Percentiles rank a stretch among this genome's conserved stretches.
Evolutionary conservation across 1,139 yeast species (phyloP).

Genomic region (Candida tetrigidarum): DNA sequence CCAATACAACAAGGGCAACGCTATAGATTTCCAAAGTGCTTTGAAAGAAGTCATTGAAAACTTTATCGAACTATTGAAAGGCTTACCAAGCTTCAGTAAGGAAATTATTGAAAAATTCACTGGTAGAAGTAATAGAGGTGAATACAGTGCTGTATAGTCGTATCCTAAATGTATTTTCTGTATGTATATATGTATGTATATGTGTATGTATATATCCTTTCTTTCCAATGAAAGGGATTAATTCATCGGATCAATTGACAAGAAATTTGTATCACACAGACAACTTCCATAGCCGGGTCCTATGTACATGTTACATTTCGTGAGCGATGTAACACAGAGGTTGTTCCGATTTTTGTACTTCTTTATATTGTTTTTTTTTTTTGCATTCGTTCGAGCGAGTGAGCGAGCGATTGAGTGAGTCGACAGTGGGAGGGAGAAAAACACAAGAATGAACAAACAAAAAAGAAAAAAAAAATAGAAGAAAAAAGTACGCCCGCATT

Average conservation of each 20-base stretch:
- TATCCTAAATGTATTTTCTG: neutral
- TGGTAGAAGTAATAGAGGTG: slow-evolving; percentile 58
- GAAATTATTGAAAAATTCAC: slow-evolving; percentile 75
- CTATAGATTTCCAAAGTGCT: slow-evolving; percentile 55
- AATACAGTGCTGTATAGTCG: slow-evolving; percentile 10
- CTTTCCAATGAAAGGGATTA: neutral
- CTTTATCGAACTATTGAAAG: slow-evolving; percentile 56
- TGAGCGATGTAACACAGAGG: too few relatives aligned
- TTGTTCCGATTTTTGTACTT: too few relatives aligned
- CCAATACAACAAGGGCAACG: slow-evolving; percentile 58
- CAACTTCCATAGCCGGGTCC: too few relatives aligned
- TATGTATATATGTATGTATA: slow-evolving; percentile 3
- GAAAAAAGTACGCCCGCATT: neutral
- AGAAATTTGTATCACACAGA: too few relatives aligned
- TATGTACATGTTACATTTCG: too few relatives aligned
- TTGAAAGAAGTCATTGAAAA: slow-evolving; percentile 77
- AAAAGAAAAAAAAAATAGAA: neutral
- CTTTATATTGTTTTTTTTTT: too few relatives aligned
- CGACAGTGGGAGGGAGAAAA: too few relatives aligned
- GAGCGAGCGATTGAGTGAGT: too few relatives aligned
- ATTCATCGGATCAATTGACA: neutral
- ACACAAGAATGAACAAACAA: neutral
- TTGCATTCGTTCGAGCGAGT: too few relatives aligned
- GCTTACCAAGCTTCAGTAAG: slow-evolving; percentile 71
- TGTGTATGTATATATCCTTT: too few relatives aligned